A percentile compares a stretch with the other conserved stretches of the same genome.
Evolutionary conservation across 2,329 filamentous ascomycete species (phyloP).

Genomic region (Furcasterigmium sp.): DNA sequence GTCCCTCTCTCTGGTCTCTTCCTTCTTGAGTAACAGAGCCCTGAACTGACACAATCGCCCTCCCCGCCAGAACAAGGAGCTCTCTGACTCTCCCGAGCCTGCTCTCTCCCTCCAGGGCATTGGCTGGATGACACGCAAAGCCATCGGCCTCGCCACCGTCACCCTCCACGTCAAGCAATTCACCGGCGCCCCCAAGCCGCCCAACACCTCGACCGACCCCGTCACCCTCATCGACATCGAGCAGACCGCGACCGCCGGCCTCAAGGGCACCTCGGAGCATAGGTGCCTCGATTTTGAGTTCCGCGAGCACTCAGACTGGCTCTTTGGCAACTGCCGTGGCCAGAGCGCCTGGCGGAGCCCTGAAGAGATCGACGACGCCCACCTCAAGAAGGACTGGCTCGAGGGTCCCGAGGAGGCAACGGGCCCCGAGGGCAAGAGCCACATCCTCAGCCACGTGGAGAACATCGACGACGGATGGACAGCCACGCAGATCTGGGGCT

Average conservation of each 20-base stretch:
- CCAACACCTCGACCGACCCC: constrained; percentile 29
- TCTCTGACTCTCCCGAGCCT: constrained; percentile 65
- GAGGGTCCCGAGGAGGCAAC: constrained; percentile 45
- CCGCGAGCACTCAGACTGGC: constrained; percentile 68
- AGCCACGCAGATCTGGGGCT: constrained; percentile 56
- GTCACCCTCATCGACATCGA: constrained; percentile 62
- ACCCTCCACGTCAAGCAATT: constrained; percentile 58
- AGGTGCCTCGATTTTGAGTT: constrained; percentile 45
- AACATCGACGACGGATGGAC: constrained; percentile 48
- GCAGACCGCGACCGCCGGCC: constrained; percentile 65
- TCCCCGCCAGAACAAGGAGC: constrained; percentile 59
- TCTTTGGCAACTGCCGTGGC: constrained; percentile 70
- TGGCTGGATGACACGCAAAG: constrained; percentile 67
- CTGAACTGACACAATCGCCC: constrained; percentile 1
- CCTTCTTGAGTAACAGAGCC: background rate
- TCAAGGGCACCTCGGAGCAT: constrained; percentile 58
- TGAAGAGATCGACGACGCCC: constrained; percentile 49
- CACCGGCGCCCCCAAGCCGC: constrained; percentile 34
- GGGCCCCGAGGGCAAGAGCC: constrained; percentile 52
- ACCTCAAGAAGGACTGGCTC: constrained; percentile 53
- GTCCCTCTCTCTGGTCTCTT: constrained; percentile 1
- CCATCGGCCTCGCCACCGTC: constrained; percentile 63
- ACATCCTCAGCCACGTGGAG: constrained; percentile 60
- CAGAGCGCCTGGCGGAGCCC: constrained; percentile 44
- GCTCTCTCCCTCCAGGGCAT: constrained; percentile 69